Evolutionary conservation across 2,329 filamentous ascomycete genomes (phyloP).

Genomic region (Alternaria sp.): DNA sequence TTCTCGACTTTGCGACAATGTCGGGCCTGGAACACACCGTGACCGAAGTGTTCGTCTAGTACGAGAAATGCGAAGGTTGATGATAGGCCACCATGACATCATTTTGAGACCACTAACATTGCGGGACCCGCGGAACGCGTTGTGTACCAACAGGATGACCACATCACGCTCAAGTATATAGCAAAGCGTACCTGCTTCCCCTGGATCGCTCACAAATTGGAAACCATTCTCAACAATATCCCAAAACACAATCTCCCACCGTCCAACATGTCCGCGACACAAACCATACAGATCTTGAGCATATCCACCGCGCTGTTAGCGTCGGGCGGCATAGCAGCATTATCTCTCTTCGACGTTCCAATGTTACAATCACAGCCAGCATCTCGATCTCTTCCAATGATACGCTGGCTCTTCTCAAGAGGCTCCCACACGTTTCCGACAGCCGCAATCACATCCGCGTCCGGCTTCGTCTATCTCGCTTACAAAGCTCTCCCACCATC

Average conservation of each 20-base stretch:
- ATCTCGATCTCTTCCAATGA: slow-evolving; percentile 46
- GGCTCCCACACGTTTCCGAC: slow-evolving; percentile 47
- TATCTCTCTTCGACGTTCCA: slow-evolving; percentile 44
- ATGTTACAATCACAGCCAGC: slow-evolving; percentile 44
- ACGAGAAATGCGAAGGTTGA: neutral
- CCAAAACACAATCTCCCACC: neutral
- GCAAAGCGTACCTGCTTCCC: neutral
- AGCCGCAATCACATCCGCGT: slow-evolving; percentile 32
- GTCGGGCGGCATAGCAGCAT: slow-evolving; percentile 43
- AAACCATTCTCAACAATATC: neutral
- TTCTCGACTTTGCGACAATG: neutral
- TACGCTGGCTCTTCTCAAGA: slow-evolving; percentile 47
- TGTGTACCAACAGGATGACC: neutral
- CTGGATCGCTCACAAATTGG: neutral
- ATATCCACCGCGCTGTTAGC: slow-evolving; percentile 43
- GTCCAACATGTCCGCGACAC: slow-evolving; percentile 14
- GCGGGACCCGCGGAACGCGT: slow-evolving; percentile 5
- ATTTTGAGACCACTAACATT: neutral
- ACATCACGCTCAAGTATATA: neutral
- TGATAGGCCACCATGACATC: slow-evolving; percentile 11
- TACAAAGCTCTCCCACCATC: slow-evolving; percentile 18
- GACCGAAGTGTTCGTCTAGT: neutral
- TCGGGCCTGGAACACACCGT: neutral
- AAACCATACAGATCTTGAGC: slow-evolving; percentile 33
- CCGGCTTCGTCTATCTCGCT: slow-evolving; percentile 38